These are phyloP conservation scores for Entoloma clypeatum DNA, from an alignment of 1,284 basidiomycete genomes.

Conservation along the genomic window DNA sequence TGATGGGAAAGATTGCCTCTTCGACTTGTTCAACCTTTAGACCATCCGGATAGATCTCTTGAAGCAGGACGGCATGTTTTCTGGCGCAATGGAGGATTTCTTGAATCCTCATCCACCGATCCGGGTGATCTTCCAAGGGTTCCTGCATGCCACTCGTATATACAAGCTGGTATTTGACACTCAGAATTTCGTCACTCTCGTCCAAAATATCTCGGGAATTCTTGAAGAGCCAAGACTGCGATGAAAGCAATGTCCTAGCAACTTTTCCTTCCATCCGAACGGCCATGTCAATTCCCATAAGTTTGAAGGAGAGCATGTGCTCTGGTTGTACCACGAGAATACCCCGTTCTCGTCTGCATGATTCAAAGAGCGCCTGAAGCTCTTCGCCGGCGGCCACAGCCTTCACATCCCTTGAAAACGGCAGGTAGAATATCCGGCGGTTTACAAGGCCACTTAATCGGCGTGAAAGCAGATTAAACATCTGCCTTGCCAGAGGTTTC, in stretches of 20 bases:
- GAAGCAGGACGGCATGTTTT: conserved; percentile 16
- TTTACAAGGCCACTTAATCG: conserved; percentile 41
- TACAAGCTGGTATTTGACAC: conserved; percentile 45
- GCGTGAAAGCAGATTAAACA: conserved; percentile 46
- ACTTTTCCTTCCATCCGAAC: conserved; percentile 1
- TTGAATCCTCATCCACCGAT: conserved; percentile 46
- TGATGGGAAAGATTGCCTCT: conserved; percentile 25
- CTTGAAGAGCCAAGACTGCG: conserved; percentile 34
- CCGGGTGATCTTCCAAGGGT: conserved; percentile 39
- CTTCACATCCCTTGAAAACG: conserved; percentile 41
- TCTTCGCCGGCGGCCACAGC: conserved; percentile 16
- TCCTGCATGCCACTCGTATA: conserved; percentile 43
- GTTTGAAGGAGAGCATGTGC: conserved; percentile 47
- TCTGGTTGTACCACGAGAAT: conserved; percentile 49
- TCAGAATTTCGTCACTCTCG: conserved; percentile 52
- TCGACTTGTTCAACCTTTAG: conserved; percentile 20
- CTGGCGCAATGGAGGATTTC: conserved; percentile 31
- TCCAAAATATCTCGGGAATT: conserved; percentile 45
- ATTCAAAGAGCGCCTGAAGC: conserved; percentile 30
- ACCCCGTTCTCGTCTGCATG: conserved; percentile 38
- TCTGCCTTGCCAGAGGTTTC: conserved; percentile 34
- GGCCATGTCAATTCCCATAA: conserved; percentile 38
- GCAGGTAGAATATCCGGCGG: conserved; percentile 46
- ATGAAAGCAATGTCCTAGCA: conserved; percentile 15
- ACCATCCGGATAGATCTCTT: conserved; percentile 14